These are phyloP conservation scores for Apiospora sp. DNA, from an alignment of 2,329 filamentous ascomycete genomes.

Conservation along the genomic window DNA sequence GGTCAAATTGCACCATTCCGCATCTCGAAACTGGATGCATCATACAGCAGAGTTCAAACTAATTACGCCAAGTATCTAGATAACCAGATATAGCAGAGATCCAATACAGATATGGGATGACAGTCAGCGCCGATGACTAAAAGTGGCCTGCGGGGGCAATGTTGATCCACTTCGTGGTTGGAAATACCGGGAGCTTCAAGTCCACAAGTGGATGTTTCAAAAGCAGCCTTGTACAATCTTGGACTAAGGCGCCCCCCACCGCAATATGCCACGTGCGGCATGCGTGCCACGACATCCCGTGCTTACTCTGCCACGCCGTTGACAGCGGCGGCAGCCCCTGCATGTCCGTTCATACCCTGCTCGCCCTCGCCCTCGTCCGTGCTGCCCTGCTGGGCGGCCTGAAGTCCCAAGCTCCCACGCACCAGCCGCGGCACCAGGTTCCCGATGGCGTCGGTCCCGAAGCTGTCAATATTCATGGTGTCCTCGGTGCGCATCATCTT, in stretches of 20 bases:
- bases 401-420: neutral
- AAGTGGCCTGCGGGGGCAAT: neutral
- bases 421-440: neutral
- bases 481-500: conserved; percentile 20
- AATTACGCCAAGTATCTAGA: neutral
- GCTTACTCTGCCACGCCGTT: neutral
- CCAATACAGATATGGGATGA: neutral
- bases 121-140: neutral
- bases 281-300: neutral
- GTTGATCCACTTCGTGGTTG: too few species aligned
- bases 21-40: neutral
- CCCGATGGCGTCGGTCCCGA: conserved; percentile 3
- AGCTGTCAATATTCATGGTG: conserved; percentile 14
- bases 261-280: neutral
- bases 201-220: too few species aligned
- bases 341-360: too few species aligned
- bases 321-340: neutral
- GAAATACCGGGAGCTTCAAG: too few species aligned
- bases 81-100: neutral
- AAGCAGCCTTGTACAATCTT: too few species aligned
- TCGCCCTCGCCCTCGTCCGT: neutral
- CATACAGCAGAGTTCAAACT: neutral
- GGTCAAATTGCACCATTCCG: neutral
- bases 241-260: neutral
- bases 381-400: too few species aligned